phyloP scores from a whole-genome alignment of 176 grass and related monocot species.

The Phyllostachys edulis region DNA sequence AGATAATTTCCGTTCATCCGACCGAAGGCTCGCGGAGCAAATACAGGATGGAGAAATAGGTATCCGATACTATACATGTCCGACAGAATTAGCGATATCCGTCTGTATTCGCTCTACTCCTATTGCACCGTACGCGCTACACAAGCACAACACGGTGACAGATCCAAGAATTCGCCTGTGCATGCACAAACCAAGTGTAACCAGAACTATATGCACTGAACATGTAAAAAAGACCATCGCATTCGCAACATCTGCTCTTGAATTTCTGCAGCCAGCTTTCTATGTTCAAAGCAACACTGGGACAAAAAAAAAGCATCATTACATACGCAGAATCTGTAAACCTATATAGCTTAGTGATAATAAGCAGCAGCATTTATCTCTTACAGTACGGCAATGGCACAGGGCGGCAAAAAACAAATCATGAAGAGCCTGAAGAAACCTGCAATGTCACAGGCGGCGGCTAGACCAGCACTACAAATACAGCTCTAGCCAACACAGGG shows the following conservation, averaged over 20 bases:
- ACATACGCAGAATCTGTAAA: constrained; percentile 19
- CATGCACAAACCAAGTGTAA: too few relatives aligned
- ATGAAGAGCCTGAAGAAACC: constrained; percentile 21
- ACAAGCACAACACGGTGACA: too few relatives aligned
- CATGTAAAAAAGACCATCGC: too few relatives aligned
- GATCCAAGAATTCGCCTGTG: too few relatives aligned
- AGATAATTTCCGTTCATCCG: too few relatives aligned
- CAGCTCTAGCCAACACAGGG: constrained; percentile 40
- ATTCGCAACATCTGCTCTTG: neutral
- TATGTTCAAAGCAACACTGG: neutral
- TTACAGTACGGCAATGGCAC: constrained; percentile 20
- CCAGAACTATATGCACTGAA: too few relatives aligned
- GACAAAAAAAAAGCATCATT: neutral
- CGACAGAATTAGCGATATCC: too few relatives aligned
- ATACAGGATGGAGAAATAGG: too few relatives aligned
- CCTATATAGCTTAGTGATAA: neutral
- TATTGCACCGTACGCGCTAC: too few relatives aligned
- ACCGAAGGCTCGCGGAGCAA: too few relatives aligned
- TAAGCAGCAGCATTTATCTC: neutral
- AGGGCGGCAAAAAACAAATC: constrained; percentile 3
- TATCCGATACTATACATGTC: too few relatives aligned
- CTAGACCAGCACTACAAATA: constrained; percentile 24
- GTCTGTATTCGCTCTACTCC: too few relatives aligned
- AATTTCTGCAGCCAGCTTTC: neutral
- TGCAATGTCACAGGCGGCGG: neutral